Evolutionary conservation across 2,329 filamentous ascomycete species (phyloP).

Genomic region (Lizonia empirigonia): DNA sequence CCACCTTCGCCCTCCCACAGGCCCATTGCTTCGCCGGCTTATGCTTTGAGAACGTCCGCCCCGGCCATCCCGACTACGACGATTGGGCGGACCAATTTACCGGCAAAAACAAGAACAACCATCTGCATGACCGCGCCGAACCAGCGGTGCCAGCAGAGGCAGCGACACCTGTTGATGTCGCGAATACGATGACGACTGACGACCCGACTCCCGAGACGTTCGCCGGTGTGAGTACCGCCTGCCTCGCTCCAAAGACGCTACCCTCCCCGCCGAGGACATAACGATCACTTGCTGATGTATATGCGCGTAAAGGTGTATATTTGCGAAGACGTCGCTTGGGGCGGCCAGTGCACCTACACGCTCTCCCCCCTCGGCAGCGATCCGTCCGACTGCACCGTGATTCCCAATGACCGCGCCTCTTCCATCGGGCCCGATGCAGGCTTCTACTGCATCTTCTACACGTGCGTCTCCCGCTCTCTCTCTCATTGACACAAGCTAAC

Average conservation of each 20-base stretch:
- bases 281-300: not conserved
- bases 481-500: not conserved
- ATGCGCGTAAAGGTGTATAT: slow-evolving; percentile 34
- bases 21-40: slow-evolving; percentile 2
- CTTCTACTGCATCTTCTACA: slow-evolving; percentile 35
- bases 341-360: slow-evolving; percentile 25
- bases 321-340: slow-evolving; percentile 33
- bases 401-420: slow-evolving; percentile 26
- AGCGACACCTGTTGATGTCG: not conserved
- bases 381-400: slow-evolving; percentile 19
- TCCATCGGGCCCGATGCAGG: slow-evolving; percentile 33
- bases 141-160: too few relatives aligned
- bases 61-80: not conserved
- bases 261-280: not conserved
- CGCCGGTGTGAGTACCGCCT: not conserved
- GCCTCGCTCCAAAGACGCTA: not conserved
- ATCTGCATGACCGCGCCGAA: not conserved
- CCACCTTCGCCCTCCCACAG: slow-evolving; percentile 3
- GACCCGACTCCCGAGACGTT: not conserved
- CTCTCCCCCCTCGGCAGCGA: slow-evolving; percentile 20
- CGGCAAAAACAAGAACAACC: not conserved
- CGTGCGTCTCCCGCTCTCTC: slow-evolving; percentile 22
- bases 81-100: not conserved
- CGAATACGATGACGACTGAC: not conserved
- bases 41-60: not conserved